Base-by-base conservation (phyloP, 1,284 basidiomycete genomes). In the Fomitopsis pinicola region DNA sequence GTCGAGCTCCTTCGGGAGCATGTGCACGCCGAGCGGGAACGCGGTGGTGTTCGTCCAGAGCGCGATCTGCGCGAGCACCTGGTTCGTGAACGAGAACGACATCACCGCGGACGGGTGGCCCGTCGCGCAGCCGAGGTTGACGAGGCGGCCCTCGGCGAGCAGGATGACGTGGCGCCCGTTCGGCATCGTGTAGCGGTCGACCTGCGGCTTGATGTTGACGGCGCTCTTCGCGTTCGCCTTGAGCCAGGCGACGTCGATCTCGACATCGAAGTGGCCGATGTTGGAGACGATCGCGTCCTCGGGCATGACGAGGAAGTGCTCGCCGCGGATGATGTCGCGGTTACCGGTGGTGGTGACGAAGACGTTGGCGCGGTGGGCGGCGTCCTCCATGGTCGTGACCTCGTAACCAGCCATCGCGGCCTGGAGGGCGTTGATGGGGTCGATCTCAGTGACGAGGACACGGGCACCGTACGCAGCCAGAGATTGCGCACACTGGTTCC, bases 401-500 rank as follows among this genome's bases (percentile, higher is more conserved):
- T 99, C 95, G 78, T 97, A 99, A 67, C 97, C 97, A 72, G 95
- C 95, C 97, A 99, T 99, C 64, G 95, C 95, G 71, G 97, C 97
- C 79, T 99, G 97, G 65, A 99, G 91, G 59, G 97, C 97, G 79
- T 99, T 99, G 89, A 99, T 99, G 69, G 97, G 97, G 80, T 99
- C 97, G 75, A 99, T 97, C 80, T 99, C 97, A 67, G 97, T 98
- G 75, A 99, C 79, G 72, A 99, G 74, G 59, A 99, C 97, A 73
- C 97, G 95, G 69, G 94, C 89, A 76, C 97, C 97, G 79, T 99
- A 99, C 42, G 95, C 93, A 65, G 90, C 88, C 73, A 99, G 89
- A 46, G 97, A 96, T 80, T 99, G 95, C 68, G 97, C 97, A 77
- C 97, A 99, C 92, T 95, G 46, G 58, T 59, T 53, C 2, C 2